Percentiles rank a stretch among this genome's conserved stretches.
These are phyloP conservation scores for Taiozyma onychis DNA, from an alignment of 1,139 yeast species.

Conservation along the genomic window DNA sequence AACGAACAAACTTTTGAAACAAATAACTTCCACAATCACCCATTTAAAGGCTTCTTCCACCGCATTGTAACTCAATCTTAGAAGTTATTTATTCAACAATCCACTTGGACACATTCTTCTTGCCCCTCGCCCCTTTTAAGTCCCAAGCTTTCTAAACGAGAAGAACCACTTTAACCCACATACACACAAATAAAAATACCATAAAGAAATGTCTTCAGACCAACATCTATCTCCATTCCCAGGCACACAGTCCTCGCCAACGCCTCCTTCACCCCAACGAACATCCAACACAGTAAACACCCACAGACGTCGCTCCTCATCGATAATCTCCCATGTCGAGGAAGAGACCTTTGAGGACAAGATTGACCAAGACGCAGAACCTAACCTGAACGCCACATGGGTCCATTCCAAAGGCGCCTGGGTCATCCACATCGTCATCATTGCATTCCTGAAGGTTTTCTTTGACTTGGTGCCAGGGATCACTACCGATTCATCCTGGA, in stretches of 20 bases:
- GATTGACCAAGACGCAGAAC: slow-evolving; percentile 84
- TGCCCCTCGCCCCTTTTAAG: too few species aligned
- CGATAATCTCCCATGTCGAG: slow-evolving; percentile 80
- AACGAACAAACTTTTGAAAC: too few species aligned
- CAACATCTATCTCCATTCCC: not conserved
- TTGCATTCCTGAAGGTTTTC: slow-evolving; percentile 63
- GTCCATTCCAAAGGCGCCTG: slow-evolving; percentile 95
- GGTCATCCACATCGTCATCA: slow-evolving; percentile 85
- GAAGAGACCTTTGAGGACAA: slow-evolving; percentile 91
- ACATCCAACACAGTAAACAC: slow-evolving; percentile 5
- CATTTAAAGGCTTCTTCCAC: too few species aligned
- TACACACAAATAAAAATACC: too few species aligned
- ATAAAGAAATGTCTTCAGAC: not conserved
- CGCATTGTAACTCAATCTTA: too few species aligned
- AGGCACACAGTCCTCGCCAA: not conserved
- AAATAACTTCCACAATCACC: too few species aligned
- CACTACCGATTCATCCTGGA: slow-evolving; percentile 86
- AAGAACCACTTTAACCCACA: too few species aligned
- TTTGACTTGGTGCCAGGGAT: slow-evolving; percentile 75
- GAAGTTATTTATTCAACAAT: too few species aligned
- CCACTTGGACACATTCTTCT: too few species aligned
- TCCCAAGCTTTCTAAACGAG: too few species aligned
- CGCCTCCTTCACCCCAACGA: slow-evolving; percentile 13
- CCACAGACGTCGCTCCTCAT: slow-evolving; percentile 51
- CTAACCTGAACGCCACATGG: slow-evolving; percentile 94